Percentiles rank a stretch among this genome's conserved stretches.
Evolutionary conservation across 2,329 filamentous ascomycete genomes (phyloP).

Genomic region (Aschersonia sp.): DNA sequence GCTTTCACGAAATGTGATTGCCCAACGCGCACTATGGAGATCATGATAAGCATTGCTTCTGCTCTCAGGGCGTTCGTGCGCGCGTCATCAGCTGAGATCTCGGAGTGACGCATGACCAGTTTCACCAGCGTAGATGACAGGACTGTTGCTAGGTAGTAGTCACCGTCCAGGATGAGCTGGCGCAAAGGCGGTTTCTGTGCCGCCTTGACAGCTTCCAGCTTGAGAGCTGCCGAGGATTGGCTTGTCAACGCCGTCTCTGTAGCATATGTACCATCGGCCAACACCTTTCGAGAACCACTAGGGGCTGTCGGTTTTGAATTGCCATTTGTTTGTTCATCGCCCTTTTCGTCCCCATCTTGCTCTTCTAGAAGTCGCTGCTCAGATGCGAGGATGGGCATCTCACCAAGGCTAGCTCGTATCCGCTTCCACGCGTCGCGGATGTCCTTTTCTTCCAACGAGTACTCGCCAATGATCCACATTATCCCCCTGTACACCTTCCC

Average conservation of each 20-base stretch:
- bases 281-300: conserved; percentile 75
- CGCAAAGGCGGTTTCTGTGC: conserved; percentile 91
- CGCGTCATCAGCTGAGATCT: conserved; percentile 73
- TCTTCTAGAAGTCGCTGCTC: conserved; percentile 87
- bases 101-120: conserved; percentile 91
- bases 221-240: conserved; percentile 77
- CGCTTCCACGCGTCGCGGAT: conserved; percentile 95
- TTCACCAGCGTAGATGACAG: conserved; percentile 95
- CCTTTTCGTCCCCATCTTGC: conserved; percentile 55
- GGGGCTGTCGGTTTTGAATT: conserved; percentile 62
- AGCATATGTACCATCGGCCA: conserved; percentile 94
- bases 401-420: conserved; percentile 83
- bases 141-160: conserved; percentile 91
- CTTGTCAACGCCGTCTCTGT: conserved; percentile 94
- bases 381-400: conserved; percentile 91
- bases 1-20: conserved; percentile 99
- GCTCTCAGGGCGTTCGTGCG: conserved; percentile 89
- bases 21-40: conserved; percentile 92
- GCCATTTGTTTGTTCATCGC: conserved; percentile 60
- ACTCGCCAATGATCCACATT: conserved; percentile 96
- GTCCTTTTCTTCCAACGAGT: conserved; percentile 83
- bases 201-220: conserved; percentile 89
- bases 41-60: conserved; percentile 99
- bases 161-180: conserved; percentile 89
- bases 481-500: conserved; percentile 96